These are phyloP conservation scores for Xylariaceae sp. DNA, from an alignment of 2,329 filamentous ascomycete species.

Conservation along the genomic window DNA sequence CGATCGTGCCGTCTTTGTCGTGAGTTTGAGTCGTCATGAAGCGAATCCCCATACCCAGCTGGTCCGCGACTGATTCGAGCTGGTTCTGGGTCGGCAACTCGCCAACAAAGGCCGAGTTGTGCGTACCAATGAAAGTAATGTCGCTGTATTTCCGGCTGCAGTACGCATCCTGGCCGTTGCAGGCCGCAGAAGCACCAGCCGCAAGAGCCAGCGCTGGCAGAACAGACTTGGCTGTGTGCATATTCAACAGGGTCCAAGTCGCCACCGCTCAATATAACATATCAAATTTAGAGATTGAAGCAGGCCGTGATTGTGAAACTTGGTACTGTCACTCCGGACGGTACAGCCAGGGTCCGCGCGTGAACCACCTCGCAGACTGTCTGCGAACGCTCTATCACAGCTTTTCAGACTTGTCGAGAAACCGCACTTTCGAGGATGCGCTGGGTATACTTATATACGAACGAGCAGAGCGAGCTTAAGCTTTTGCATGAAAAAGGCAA, in stretches of 20 bases:
- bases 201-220: conserved; percentile 21
- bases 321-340: no score
- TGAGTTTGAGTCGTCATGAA: conserved; percentile 66
- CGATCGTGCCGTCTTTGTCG: conserved; percentile 46
- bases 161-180: conserved; percentile 57
- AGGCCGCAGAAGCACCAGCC: conserved; percentile 34
- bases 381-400: no score
- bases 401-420: no score
- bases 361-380: no score
- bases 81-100: conserved; percentile 56
- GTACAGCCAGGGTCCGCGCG: no score
- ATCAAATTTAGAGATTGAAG: no score
- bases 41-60: conserved; percentile 61
- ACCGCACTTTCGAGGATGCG: no score
- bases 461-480: no score
- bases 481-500: no score
- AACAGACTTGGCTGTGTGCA: conserved; percentile 6
- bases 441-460: no score
- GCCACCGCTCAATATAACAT: no score
- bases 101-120: conserved; percentile 65
- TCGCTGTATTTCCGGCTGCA: conserved; percentile 59
- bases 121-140: conserved; percentile 60
- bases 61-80: conserved; percentile 53
- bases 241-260: neutral
- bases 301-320: no score